Evolutionary conservation across 495 filamentous ascomycete genomes (phyloP).

Genomic region (Daldinia decipiens): DNA sequence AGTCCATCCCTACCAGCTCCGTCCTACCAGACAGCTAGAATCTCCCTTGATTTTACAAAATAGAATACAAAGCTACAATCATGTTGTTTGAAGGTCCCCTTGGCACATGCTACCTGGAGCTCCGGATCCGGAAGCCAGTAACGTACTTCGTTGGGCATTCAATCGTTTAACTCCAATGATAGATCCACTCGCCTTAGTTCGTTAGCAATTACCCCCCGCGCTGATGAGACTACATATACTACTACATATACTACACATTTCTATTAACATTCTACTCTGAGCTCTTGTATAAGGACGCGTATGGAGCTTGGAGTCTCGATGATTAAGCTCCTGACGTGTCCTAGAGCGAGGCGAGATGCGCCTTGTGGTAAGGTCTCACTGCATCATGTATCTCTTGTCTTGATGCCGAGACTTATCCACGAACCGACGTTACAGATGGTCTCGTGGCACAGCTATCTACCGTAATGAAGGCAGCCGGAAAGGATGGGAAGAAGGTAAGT

Average conservation of each 20-base stretch:
- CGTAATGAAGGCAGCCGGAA: constrained; percentile 27
- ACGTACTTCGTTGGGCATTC: not conserved
- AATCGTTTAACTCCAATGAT: constrained; percentile 6
- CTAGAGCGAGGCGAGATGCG: constrained; percentile 41
- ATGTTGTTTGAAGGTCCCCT: constrained; percentile 9
- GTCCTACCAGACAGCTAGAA: constrained; percentile 7
- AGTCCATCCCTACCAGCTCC: constrained; percentile 21
- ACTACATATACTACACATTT: not conserved
- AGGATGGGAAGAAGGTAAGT: constrained; percentile 8
- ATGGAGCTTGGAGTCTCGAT: constrained; percentile 19
- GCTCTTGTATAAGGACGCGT: constrained; percentile 14
- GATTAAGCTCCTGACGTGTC: constrained; percentile 44
- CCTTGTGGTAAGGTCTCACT: constrained; percentile 43
- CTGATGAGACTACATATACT: not conserved
- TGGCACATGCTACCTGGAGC: constrained; percentile 7
- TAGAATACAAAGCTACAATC: constrained; percentile 14
- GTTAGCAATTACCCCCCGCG: constrained; percentile 18
- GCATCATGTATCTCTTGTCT: constrained; percentile 40
- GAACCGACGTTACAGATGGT: constrained; percentile 40
- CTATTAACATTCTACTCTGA: constrained; percentile 18
- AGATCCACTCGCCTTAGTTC: constrained; percentile 5
- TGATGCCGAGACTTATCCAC: constrained; percentile 44
- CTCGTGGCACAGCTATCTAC: constrained; percentile 42
- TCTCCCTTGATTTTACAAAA: constrained; percentile 6
- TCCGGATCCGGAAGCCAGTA: constrained; percentile 13